phyloP scores from a whole-genome alignment of 352 stramenopile genomes.

The Thalassiosira hispida region DNA sequence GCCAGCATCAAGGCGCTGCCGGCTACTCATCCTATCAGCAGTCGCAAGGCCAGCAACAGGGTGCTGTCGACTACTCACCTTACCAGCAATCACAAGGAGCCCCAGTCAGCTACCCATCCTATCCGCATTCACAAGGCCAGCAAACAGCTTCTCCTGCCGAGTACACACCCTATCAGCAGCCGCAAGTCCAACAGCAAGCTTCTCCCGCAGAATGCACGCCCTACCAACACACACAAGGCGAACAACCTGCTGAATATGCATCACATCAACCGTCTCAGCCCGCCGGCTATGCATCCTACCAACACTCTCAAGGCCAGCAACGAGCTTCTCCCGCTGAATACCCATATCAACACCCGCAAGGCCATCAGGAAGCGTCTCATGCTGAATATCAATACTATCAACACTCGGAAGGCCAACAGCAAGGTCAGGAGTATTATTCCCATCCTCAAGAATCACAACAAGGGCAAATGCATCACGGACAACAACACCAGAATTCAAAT shows the following conservation, averaged over 20 bases:
- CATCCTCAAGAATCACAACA: background rate
- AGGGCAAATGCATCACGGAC: background rate
- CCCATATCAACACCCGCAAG: conserved; percentile 2
- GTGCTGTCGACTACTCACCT: background rate
- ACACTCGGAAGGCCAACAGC: background rate
- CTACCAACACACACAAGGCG: background rate
- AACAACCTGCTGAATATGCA: background rate
- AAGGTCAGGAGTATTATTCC: conserved; percentile 6
- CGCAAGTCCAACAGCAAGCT: conserved; percentile 1
- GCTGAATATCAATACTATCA: background rate
- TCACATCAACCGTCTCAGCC: background rate
- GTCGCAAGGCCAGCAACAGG: background rate
- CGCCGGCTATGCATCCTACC: background rate
- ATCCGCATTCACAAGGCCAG: conserved; percentile 2
- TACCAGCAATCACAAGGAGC: background rate
- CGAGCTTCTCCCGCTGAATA: conserved; percentile 13
- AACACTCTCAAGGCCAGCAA: background rate
- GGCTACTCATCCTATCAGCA: background rate
- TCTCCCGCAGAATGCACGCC: background rate
- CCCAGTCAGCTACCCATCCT: too few species aligned
- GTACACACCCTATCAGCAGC: conserved; percentile 13
- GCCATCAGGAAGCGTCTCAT: background rate
- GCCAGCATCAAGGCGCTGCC: background rate
- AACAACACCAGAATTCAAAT: background rate
- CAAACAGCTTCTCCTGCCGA: conserved; percentile 3